Evolutionary conservation across 495 filamentous ascomycete genomes (phyloP), one percentile per base, ranked within the genome.

Genomic region (Lasiosphaeria ovina): DNA sequence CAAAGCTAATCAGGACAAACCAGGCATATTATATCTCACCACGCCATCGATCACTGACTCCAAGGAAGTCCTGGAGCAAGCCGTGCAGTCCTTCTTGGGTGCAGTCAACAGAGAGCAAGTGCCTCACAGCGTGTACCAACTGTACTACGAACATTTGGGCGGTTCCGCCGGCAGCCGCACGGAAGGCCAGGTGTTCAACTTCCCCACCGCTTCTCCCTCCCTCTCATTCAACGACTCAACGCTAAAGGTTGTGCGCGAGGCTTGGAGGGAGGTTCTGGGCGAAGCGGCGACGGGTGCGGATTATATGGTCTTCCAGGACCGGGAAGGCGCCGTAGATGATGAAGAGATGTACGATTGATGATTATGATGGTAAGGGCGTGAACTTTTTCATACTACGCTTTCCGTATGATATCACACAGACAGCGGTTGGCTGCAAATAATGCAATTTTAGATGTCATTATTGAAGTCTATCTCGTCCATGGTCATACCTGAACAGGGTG

Each of bases 21-120:
- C 55, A 95, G 91, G 87, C 78, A 79, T 92, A 44, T 70, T 93
- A 2, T 93, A 94, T 66, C 76, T 84, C 32, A 81, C 85, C 31
- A 88, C 80, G 42, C 62, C 82, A 31, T 58, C 72, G 51, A 62
- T 73, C 1, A 51, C 79, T 3, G 58, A 54, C 66, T 76, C 63
- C 36, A 68, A 63, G 63, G 72, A 65, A 67, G 71, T 64, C 65
- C 70, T 93, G 11, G 74, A 84, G 35, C 56, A 59, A 24, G 87
- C 90, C 42, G 65, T 92, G 24, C 58, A 77, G 8, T 72, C 64
- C 36, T 79, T 93, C 34, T 66, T 92, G 2, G 45, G 69, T 14
- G 74, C 74, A 35, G 57, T 75, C 6, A 63, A 71, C 3, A 63
- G 79, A 31, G 55, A 61, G 11, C 66, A 69, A 7, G 40, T 36